Evolutionary conservation across 805 yeast genomes (phyloP), one percentile per base, ranked within the genome.

Genomic region (Yamadazyma philogaea): DNA sequence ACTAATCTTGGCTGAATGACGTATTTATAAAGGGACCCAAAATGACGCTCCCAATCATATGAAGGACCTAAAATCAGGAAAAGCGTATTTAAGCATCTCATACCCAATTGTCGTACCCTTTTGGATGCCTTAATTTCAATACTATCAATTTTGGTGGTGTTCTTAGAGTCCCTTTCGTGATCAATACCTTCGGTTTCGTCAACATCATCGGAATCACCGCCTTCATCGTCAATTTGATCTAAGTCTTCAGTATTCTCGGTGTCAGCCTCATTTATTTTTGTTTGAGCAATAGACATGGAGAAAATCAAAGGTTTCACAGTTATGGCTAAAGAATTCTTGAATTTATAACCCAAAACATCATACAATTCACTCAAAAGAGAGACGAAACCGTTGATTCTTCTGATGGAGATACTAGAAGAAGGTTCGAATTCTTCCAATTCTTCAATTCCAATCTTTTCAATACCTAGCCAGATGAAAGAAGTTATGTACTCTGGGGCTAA

Each of bases 1-100:
- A 47, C 68, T 51, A 93, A 68, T 54, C 95, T 77, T 6, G 95
- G 89, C 16, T 59, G 53, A 11, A 91, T 66, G 17, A 88, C 68
- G 18, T 66, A 56, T 3, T 61, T 57, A 54, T 77, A 84, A 10
- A 93, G 75, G 1, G 61, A 51, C 11, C 66, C 65, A 15, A 77
- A 70, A 48, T 73, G 73, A 5, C 55, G 47, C 6, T 46, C 53
- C 96, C 96, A 89, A 27, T 75, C 60, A 40, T 70, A 71, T 2
- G 56, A 46, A 0, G 68, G 72, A 7, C 81, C 82, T 31, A 86
- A 58, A 12, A 72, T 55, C 20, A 65, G 66, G 48, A 88, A 79
- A 8, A 88, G 55, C 17, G 70, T 70, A 43, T 72, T 71, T 28
- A 93, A 62, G 49, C 83, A 75, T 59, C 77, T 84, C 68, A 82